Evolutionary conservation across 306 rosid genomes (phyloP), one percentile per base, ranked within the genome.

Genomic region (Acmispon strigosus): DNA sequence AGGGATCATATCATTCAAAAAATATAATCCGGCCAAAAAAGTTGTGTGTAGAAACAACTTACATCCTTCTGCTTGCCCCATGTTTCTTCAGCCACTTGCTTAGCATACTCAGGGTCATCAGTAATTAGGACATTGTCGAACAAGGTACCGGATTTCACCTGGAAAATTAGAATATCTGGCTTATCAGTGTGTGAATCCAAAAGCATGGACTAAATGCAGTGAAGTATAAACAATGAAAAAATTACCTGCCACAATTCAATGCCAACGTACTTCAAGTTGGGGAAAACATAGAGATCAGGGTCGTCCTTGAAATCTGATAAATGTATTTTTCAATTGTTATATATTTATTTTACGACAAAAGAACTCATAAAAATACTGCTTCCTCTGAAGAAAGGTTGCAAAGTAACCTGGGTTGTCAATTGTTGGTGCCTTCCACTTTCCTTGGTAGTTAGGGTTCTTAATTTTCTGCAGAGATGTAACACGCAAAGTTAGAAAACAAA

Each of bases 181-280:
- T 49, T 5, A 18, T 89, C 72, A 76, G 85, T 50, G 39, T 52
- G 44, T 39, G 59, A 27, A 27, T 49, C 27, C 12, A 24, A 34
- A 55, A 55, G 16, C 71, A 77, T 19, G 15, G 17, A 65, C 32
- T 27, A 42, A 13, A 5, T 3, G 18, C 2, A 43, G 14, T 34
- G 27, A 69, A 29, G 60, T 10, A 20, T 52, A 52, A 14, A 52
- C 12, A 50, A 4, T 5, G 7, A 55, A 13, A 60, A 54, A 8
- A 5, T 53, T 84, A 94, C 99, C 99, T 95, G 99, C 99, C 99
- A 95, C 87, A 95, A 75, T 79, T 95, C 99, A 80, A 95, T 91
- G 66, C 99, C 99, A 1, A 91, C 99, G 4, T 95, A 89, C 82
- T 91, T 91, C 90, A 95, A 81, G 6, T 69, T 88, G 74, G 99